Evolutionary conservation across 1,284 basidiomycete species (phyloP), one percentile per base, ranked within the genome.

Genomic region (Phenoliferia sp.): DNA sequence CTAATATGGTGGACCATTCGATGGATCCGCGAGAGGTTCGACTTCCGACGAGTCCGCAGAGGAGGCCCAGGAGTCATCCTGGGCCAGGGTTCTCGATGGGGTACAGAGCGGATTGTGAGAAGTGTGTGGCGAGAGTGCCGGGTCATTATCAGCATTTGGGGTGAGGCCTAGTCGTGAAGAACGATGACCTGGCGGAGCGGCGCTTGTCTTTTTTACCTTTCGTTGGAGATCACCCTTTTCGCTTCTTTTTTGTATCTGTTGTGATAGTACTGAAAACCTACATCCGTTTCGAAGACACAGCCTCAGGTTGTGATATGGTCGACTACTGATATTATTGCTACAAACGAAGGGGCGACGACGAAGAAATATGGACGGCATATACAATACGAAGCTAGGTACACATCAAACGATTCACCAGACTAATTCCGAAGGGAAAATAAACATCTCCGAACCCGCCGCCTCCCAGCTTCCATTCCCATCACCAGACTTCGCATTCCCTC

Each of bases 21-120:
- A 19, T 62, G 19, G 39, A 33, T 31, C 32, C 31, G 29, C 15
- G 44, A 28, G 15, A 52, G 32, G 31, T 62, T n/a, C 32, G 61
- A 35, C 61, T 35, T 26, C 36, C 44, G 50, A 29, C 61, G 22
- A 54, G 31, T 29, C 48, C 48, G 3, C 60, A 61, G 39, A 35
- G 36, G 60, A 32, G 36, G 22, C 60, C 60, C 16, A 32, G 29
- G 39, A 44, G n/a, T 1, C 36, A 44, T 22, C 48, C 48, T 5
- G 61, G 48, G 6, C 32, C 22, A 33, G 48, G 31, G n/a, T 36
- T 62, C 48, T 52, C 61, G 61, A 52, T 62, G 39, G 61, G 61
- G 9, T 62, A 50, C 50, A 26, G 61, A 17, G 26, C 61, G 26
- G 61, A 62, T 35, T 62, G 61, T 55, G 44, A 62, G 5, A 62